Base-by-base conservation (phyloP, 2,329 filamentous ascomycete species). In the Macrophomina phaseolina region DNA sequence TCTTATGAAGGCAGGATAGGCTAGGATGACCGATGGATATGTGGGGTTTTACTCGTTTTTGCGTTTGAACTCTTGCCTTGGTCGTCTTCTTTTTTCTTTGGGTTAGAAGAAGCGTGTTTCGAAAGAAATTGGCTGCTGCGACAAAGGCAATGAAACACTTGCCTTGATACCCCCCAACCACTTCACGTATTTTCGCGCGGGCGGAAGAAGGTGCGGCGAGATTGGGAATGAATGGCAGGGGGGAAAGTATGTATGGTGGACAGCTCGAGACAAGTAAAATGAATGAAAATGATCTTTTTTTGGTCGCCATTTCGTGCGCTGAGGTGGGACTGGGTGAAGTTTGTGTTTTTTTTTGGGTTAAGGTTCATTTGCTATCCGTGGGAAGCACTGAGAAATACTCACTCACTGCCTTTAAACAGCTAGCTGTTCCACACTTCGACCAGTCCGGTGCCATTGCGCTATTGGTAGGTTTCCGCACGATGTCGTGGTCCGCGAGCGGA, bases 231-330 rank as follows among this genome's bases (percentile, higher is more conserved):
- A 23, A 23, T 23, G 23, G 23, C 23, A 18, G 23, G 23, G 23
- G 23, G 23, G 23, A 23, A 23, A 61, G 42, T 23, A 30, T 45
- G 46, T 9, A 23, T 18, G 32, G 49, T 36, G 42, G 58, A 23
- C n/a, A n/a, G 58, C 42, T 42, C 7, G 28, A 32, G 45, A 49
- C 32, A 62, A 12, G 58, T 36, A 49, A 53, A 62, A 62, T 18
- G 32, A n/a, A 49, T 45, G 40, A 62, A 61, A 62, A 62, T 62
- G 58, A 62, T 32, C 38, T 40, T 45, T 58, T 58, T 62, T 62
- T 49, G 58, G 58, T 62, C 58, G 6, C 58, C 58, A 62, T n/a
- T 45, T 45, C 42, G 11, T 12, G 42, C 16, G 16, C 36, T 38
- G 6, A 12, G 6, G 36, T 38, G 36, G 6, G 45, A 58, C 8